phyloP scores from a whole-genome alignment of 352 stramenopile species.

The Phytophthora rubi region DNA sequence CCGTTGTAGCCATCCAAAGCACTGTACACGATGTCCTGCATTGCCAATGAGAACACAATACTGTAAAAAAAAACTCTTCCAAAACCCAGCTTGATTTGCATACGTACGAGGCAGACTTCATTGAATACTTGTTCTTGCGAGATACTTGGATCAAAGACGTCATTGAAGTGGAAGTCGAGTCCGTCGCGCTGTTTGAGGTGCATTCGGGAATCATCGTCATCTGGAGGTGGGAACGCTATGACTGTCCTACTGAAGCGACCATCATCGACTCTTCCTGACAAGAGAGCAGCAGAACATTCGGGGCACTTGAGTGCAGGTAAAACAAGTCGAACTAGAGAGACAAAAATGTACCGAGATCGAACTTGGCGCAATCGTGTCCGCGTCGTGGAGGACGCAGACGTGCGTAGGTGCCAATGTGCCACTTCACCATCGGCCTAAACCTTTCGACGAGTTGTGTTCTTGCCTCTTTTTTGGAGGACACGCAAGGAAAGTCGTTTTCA shows the following conservation, averaged over 20 bases:
- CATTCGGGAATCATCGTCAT: constrained; percentile 59
- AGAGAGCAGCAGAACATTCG: not conserved
- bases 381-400: constrained; percentile 65
- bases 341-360: constrained; percentile 50
- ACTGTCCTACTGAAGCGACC: constrained; percentile 45
- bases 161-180: constrained; percentile 72
- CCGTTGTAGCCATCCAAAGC: constrained; percentile 78
- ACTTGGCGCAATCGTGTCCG: constrained; percentile 65
- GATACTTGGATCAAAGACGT: constrained; percentile 73
- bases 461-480: constrained; percentile 4
- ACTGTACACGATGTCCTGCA: constrained; percentile 72
- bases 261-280: constrained; percentile 57
- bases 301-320: not conserved
- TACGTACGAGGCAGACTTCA: constrained; percentile 59
- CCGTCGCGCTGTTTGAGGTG: constrained; percentile 77
- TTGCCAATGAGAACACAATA: not conserved
- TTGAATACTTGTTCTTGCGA: constrained; percentile 80
- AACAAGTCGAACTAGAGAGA: not conserved
- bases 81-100: not conserved
- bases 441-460: not conserved
- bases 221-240: constrained; percentile 68
- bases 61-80: not conserved
- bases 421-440: constrained; percentile 61
- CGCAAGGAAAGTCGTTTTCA: constrained; percentile 26
- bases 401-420: constrained; percentile 80